phyloP scores from a whole-genome alignment of 1,284 basidiomycete genomes.

The Boletellus sp. region DNA sequence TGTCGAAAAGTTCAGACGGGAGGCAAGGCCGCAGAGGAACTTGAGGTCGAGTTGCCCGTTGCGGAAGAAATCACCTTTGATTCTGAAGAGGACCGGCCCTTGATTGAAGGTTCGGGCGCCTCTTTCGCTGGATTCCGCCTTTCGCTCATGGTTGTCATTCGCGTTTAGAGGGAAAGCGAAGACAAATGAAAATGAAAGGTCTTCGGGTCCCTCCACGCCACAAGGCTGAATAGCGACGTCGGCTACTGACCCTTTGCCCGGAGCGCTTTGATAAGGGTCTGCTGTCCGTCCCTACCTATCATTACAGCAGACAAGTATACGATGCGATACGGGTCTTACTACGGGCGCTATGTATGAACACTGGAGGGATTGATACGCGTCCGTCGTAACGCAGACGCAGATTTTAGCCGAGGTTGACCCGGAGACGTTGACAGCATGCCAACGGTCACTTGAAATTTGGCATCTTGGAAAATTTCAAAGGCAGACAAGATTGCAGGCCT shows the following conservation, averaged over 20 bases:
- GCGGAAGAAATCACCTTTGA: constrained; percentile 50
- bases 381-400: not conserved
- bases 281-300: not conserved
- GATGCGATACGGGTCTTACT: constrained; percentile 3
- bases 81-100: constrained; percentile 64
- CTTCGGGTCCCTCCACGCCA: constrained; percentile 55
- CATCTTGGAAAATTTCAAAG: too few relatives aligned
- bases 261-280: too few relatives aligned
- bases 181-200: constrained; percentile 72
- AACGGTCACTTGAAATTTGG: not conserved
- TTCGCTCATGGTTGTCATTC: constrained; percentile 8
- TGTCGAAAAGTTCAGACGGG: constrained; percentile 53
- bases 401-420: not conserved
- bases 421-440: not conserved
- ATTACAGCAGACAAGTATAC: not conserved
- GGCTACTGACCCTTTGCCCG: not conserved
- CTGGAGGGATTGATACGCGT: too few relatives aligned
- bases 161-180: constrained; percentile 59
- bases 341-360: too few relatives aligned
- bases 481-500: not conserved
- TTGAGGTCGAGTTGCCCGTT: constrained; percentile 11
- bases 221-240: constrained; percentile 10
- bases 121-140: constrained; percentile 5
- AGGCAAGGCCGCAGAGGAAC: constrained; percentile 34
- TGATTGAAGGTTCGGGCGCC: constrained; percentile 59